Evolutionary conservation across 1,284 basidiomycete species (phyloP), one percentile per base, ranked within the genome.

Genomic region (Austroboletus niveus): DNA sequence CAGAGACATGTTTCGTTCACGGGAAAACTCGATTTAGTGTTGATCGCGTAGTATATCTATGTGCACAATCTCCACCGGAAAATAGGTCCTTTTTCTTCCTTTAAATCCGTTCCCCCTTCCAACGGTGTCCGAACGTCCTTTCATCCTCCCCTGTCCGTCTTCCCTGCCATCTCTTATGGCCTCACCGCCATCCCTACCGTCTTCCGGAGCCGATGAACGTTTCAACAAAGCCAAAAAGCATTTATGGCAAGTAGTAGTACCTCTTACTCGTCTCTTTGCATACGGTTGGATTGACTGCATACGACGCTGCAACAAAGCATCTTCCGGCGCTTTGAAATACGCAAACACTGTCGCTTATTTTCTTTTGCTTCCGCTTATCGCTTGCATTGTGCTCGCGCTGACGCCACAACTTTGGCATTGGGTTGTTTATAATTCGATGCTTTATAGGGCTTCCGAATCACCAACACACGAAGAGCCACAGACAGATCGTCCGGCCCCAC

Each of bases 11-110:
- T 63, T 63, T 70, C 68, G 66, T 57, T 69, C 62, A 66, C 56
- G 63, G 69, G 55, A 70, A 69, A 65, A 65, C 57, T 70, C 61
- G 59, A 66, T 69, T 69, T 68, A 66, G 69, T 60, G 57, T 57
- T 70, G 69, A 71, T 68, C 66, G 60, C 66, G 67, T 70, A 65
- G 66, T 69, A 66, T 70, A 71, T 71, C 68, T 71, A 70, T 66
- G 66, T 70, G 62, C 59, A 68, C 62, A 70, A 71, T 68, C 65
- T 69, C 66, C 56, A 69, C 66, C 67, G 66, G 60, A 51, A 61
- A 67, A 64, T 55, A 48, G 42, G 51, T 51, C 57, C 59, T 38
- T 57, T 53, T 66, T 47, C 40, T 53, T 63, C 65, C 54, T 67
- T 69, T 70, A 69, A 70, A 69, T 60, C 54, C 61, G 61, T 55